phyloP scores from a whole-genome alignment of 2,329 filamentous ascomycete species.

The Corniculantispora saksenae region DNA sequence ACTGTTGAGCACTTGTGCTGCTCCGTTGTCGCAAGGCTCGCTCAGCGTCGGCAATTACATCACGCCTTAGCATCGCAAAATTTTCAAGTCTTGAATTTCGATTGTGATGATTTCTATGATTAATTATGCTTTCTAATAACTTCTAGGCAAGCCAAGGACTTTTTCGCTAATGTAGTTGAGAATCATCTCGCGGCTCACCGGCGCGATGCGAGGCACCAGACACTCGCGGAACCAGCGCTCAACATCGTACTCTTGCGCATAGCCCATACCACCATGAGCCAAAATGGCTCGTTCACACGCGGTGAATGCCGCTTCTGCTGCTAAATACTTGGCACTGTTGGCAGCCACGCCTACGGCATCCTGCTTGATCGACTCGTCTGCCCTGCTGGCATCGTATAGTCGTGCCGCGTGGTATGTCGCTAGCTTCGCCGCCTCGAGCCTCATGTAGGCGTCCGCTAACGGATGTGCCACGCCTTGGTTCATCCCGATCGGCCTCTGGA shows the following conservation, averaged over 20 bases:
- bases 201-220: constrained; percentile 64
- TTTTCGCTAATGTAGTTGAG: constrained; percentile 72
- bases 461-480: constrained; percentile 69
- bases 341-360: constrained; percentile 63
- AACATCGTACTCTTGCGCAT: constrained; percentile 65
- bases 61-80: neutral
- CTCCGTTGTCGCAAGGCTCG: constrained; percentile 9
- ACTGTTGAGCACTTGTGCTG: neutral
- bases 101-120: neutral
- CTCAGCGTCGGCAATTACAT: constrained; percentile 9
- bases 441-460: constrained; percentile 65
- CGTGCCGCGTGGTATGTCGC: constrained; percentile 66
- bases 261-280: constrained; percentile 65
- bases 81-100: neutral
- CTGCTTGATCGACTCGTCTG: constrained; percentile 52
- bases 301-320: constrained; percentile 63
- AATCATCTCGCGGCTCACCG: constrained; percentile 72
- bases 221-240: constrained; percentile 67
- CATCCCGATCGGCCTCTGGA: constrained; percentile 63
- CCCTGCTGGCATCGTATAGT: constrained; percentile 58
- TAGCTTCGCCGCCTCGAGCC: constrained; percentile 64
- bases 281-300: constrained; percentile 63
- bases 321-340: constrained; percentile 72
- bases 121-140: constrained; percentile 50
- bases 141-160: constrained; percentile 65